These are phyloP conservation scores for Paspalum vaginatum DNA, from an alignment of 176 grass and related monocot species.

Conservation along the genomic window DNA sequence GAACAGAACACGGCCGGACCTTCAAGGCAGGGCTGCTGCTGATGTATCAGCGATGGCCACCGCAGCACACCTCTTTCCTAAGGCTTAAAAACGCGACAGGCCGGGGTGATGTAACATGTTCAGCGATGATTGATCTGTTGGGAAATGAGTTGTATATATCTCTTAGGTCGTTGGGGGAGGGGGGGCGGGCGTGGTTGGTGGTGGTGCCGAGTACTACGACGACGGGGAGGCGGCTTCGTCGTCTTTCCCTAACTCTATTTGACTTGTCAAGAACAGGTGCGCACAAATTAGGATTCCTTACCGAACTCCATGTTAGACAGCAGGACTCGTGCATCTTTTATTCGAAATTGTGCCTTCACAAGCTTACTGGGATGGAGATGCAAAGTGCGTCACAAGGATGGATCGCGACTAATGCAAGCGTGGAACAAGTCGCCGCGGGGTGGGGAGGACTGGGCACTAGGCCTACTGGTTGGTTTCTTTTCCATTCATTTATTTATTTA, in stretches of 20 bases:
- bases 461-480: neutral
- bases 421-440: slow-evolving; percentile 29
- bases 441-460: neutral
- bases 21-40: neutral
- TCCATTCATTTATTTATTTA: too few relatives aligned
- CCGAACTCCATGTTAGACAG: slow-evolving; percentile 47
- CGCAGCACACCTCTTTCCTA: neutral
- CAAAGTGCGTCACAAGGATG: slow-evolving; percentile 20
- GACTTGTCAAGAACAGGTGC: slow-evolving; percentile 21
- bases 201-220: slow-evolving; percentile 1
- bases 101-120: slow-evolving; percentile 38
- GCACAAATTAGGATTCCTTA: slow-evolving; percentile 35
- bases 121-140: slow-evolving; percentile 27
- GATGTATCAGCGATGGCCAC: neutral
- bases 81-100: slow-evolving; percentile 9
- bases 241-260: neutral
- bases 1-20: neutral
- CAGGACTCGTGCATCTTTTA: neutral
- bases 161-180: slow-evolving; percentile 14
- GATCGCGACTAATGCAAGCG: slow-evolving; percentile 1
- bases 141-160: slow-evolving; percentile 31
- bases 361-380: slow-evolving; percentile 4
- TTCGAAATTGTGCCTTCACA: neutral
- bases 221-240: slow-evolving; percentile 25
- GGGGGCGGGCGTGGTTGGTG: neutral